Conservation (phyloP, 2,329 filamentous ascomycete species). For the Escovopsis weberi region DNA sequence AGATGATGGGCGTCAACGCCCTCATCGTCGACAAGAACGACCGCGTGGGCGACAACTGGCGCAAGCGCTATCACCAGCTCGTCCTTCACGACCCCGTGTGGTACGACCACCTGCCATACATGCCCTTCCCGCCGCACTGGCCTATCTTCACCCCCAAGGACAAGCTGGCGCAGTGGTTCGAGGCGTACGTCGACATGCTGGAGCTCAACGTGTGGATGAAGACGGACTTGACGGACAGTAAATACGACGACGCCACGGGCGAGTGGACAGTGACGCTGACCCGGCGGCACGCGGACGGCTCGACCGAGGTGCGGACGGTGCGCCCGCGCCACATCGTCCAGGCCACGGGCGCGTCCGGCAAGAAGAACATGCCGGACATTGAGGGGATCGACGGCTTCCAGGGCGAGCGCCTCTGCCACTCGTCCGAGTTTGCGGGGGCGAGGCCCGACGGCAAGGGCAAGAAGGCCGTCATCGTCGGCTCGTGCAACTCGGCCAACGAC, state of each 20-base stretch:
- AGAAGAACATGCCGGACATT: conserved; percentile 45
- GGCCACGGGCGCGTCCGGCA: conserved; percentile 53
- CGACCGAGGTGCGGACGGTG: conserved; percentile 36
- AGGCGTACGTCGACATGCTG: conserved; percentile 47
- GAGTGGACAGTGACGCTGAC: conserved; percentile 41
- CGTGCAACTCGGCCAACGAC: conserved; percentile 55
- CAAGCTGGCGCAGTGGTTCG: conserved; percentile 55
- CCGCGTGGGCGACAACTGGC: conserved; percentile 49
- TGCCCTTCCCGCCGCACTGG: conserved; percentile 50
- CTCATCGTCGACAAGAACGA: conserved; percentile 45
- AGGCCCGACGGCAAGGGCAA: conserved; percentile 32
- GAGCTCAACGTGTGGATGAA: conserved; percentile 54
- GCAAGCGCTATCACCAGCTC: conserved; percentile 46
- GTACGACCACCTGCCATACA: conserved; percentile 47
- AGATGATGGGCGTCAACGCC: conserved; percentile 39
- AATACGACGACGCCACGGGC: conserved; percentile 34
- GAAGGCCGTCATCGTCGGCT: conserved; percentile 51
- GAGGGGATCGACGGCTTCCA: conserved; percentile 42
- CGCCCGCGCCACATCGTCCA: conserved; percentile 50
- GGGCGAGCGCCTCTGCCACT: conserved; percentile 47
- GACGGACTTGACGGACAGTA: conserved; percentile 31
- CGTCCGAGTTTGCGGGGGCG: conserved; percentile 43
- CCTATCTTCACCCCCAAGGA: conserved; percentile 59
- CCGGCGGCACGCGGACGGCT: conserved; percentile 33
- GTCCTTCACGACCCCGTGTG: conserved; percentile 55